These are phyloP conservation scores for Hypericum perforatum DNA, from an alignment of 345 rosid species.

Conservation along the genomic window DNA sequence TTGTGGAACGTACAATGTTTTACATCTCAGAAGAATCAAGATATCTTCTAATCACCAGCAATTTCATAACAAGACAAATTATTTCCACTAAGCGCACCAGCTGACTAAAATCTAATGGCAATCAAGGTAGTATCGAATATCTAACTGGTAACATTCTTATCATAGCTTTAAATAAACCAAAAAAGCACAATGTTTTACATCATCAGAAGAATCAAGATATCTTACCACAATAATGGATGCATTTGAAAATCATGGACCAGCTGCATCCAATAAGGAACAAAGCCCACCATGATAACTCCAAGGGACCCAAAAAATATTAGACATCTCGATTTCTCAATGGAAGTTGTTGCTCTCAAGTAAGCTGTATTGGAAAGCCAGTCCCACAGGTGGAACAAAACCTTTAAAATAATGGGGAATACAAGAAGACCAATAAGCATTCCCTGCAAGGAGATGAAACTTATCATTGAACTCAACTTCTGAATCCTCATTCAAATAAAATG, in stretches of 20 bases:
- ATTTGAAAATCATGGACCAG: constrained; percentile 58
- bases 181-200: constrained; percentile 1
- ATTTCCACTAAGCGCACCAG: no score
- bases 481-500: background rate
- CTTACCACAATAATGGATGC: constrained; percentile 80
- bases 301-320: constrained; percentile 48
- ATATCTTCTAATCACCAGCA: no score
- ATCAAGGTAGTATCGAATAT: no score
- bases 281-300: constrained; percentile 29
- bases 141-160: no score
- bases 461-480: background rate
- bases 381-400: constrained; percentile 30
- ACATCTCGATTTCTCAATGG: constrained; percentile 38
- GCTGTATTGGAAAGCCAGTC: constrained; percentile 12
- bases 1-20: no score
- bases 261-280: constrained; percentile 81
- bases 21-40: no score
- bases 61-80: no score
- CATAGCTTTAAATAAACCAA: background rate
- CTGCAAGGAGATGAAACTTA: constrained; percentile 24
- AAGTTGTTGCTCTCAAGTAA: constrained; percentile 21
- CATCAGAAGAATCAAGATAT: background rate
- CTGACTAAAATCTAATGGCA: no score
- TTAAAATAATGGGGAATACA: constrained; percentile 54
- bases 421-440: constrained; percentile 77